These are phyloP conservation scores for Curvularia lunata DNA, from an alignment of 2,329 filamentous ascomycete genomes.

Conservation along the genomic window DNA sequence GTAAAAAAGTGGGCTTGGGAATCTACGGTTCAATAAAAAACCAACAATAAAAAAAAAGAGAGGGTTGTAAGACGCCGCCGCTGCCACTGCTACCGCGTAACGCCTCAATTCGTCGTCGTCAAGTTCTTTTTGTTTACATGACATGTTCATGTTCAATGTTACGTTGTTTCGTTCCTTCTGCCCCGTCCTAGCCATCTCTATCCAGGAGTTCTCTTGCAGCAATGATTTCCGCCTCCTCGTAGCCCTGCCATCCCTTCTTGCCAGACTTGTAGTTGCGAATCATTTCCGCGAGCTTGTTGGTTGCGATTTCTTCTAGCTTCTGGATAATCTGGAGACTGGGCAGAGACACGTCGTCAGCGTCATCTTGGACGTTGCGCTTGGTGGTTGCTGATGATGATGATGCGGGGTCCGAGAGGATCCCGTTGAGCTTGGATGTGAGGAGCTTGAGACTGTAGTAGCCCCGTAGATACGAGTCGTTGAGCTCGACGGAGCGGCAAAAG, in stretches of 20 bases:
- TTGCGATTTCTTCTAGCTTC: constrained; percentile 74
- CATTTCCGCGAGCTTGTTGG: constrained; percentile 77
- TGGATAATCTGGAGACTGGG: constrained; percentile 67
- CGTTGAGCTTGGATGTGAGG: constrained; percentile 57
- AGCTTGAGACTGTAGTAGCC: constrained; percentile 92
- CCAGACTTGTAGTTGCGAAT: constrained; percentile 65
- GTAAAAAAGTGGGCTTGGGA: background rate
- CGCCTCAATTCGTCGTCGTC: background rate
- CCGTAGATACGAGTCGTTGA: constrained; percentile 90
- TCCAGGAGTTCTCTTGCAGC: constrained; percentile 73
- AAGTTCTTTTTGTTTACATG: background rate
- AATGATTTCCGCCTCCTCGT: constrained; percentile 72
- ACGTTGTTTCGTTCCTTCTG: background rate
- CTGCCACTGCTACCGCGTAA: background rate
- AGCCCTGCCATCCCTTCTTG: constrained; percentile 74
- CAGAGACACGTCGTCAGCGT: constrained; percentile 54
- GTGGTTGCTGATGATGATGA: constrained; percentile 20
- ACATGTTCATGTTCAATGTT: background rate
- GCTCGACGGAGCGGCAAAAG: constrained; percentile 88
- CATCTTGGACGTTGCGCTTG: constrained; percentile 37
- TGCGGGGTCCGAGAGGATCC: constrained; percentile 38
- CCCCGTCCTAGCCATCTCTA: constrained; percentile 50
- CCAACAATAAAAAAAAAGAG: background rate
- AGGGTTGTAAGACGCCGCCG: background rate
- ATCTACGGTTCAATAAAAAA: background rate